Percentiles rank a stretch among this genome's conserved stretches.
These are phyloP conservation scores for Leccinum fallax DNA, from an alignment of 1,284 basidiomycete species.

Conservation along the genomic window DNA sequence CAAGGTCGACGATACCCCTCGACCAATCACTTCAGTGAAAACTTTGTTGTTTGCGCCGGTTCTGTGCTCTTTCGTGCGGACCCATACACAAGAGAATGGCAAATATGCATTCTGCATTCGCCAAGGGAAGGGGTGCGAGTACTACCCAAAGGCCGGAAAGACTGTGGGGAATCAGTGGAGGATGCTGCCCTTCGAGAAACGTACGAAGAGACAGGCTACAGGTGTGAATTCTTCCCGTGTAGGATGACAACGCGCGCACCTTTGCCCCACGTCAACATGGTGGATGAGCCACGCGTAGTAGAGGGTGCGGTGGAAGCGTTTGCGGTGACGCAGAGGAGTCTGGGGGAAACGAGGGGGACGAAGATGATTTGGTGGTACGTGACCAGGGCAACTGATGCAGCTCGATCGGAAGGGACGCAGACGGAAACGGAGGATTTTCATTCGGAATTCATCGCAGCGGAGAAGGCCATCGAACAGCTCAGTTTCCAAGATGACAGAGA, in stretches of 20 bases:
- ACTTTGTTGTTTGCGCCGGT: conserved; percentile 37
- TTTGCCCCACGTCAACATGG: conserved; percentile 36
- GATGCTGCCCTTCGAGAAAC: conserved; percentile 55
- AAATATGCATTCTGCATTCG: conserved; percentile 31
- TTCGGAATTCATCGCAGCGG: conserved; percentile 41
- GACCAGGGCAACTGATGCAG: conserved; percentile 33
- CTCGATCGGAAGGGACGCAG: conserved; percentile 43
- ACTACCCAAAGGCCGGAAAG: conserved; percentile 63
- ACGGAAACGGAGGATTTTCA: conserved; percentile 45
- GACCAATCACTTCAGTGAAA: conserved; percentile 22
- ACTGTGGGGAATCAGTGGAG: conserved; percentile 52
- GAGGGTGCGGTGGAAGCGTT: conserved; percentile 39
- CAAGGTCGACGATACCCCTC: neutral
- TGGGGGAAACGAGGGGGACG: conserved; percentile 29
- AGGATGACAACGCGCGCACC: conserved; percentile 49
- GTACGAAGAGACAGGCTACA: conserved; percentile 61
- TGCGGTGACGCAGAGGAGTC: conserved; percentile 38
- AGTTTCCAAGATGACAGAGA: conserved; percentile 39
- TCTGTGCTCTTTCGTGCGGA: conserved; percentile 35
- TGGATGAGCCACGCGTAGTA: conserved; percentile 26
- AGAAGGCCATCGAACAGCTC: conserved; percentile 39
- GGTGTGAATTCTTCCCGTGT: conserved; percentile 46
- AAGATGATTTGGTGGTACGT: conserved; percentile 54
- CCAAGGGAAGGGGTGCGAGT: conserved; percentile 44
- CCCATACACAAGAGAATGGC: conserved; percentile 35